These are phyloP conservation scores for Sambucus nigra DNA, from an alignment of 129 eudicot genomes.

Conservation along the genomic window DNA sequence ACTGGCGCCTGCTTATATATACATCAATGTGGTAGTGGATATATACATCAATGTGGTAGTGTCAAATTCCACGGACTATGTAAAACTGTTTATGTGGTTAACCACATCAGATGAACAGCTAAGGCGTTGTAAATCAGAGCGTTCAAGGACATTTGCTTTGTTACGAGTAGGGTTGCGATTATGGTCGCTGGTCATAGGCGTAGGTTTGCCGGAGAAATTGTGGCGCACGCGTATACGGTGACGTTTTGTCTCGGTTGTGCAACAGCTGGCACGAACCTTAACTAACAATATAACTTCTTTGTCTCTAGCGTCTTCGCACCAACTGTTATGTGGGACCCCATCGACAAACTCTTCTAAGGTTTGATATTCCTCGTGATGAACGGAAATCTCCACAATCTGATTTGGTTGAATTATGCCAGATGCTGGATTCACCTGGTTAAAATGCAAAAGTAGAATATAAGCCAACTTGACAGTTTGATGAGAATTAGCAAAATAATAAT, in stretches of 20 bases:
- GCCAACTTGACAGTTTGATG: background rate
- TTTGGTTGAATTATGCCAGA: constrained; percentile 65
- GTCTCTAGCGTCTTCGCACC: constrained; percentile 97
- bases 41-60: no score
- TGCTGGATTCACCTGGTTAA: constrained; percentile 67
- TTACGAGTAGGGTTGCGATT: constrained; percentile 14
- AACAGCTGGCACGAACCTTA: constrained; percentile 39
- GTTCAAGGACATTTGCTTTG: constrained; percentile 55
- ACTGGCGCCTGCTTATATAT: no score
- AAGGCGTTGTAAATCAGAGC: constrained; percentile 57
- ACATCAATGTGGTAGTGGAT: no score
- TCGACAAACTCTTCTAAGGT: constrained; percentile 71
- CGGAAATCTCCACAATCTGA: constrained; percentile 66
- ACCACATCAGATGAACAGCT: constrained; percentile 57
- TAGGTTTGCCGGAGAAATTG: constrained; percentile 39
- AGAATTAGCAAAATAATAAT: no score
- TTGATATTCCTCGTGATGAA: constrained; percentile 67
- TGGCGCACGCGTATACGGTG: constrained; percentile 83
- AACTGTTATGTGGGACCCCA: constrained; percentile 62
- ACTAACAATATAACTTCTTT: constrained; percentile 67
- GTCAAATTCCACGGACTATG: constrained; percentile 63
- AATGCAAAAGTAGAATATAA: background rate
- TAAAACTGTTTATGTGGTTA: constrained; percentile 53
- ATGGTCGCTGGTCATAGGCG: constrained; percentile 26
- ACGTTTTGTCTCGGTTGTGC: constrained; percentile 28